These are phyloP conservation scores for Pythium periplocum DNA, from an alignment of 352 stramenopile genomes.

Conservation along the genomic window DNA sequence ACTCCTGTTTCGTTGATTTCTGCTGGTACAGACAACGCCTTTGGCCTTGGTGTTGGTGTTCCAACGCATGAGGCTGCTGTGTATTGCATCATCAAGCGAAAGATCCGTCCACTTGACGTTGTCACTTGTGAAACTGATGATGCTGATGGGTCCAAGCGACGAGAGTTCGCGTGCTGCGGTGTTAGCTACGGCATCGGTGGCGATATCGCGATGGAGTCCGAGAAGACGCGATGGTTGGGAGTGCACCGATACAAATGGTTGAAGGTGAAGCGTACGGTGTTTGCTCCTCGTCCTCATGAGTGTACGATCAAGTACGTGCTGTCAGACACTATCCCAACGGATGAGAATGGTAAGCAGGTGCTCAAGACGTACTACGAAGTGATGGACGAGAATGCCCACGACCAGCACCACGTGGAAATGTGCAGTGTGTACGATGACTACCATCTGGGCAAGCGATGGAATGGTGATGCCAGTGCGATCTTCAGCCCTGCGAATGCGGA, in stretches of 20 bases:
- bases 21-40: conserved; percentile 74
- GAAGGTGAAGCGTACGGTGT: conserved; percentile 59
- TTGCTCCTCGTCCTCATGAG: conserved; percentile 43
- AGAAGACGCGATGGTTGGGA: conserved; percentile 60
- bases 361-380: conserved; percentile 75
- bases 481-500: conserved; percentile 53
- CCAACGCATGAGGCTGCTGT: conserved; percentile 58
- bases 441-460: conserved; percentile 45
- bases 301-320: conserved; percentile 73
- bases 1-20: conserved; percentile 67
- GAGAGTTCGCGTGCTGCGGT: conserved; percentile 72
- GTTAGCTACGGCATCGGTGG: conserved; percentile 68
- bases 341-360: conserved; percentile 45
- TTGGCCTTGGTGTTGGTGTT: conserved; percentile 63
- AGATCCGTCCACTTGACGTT: conserved; percentile 74
- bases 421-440: conserved; percentile 74
- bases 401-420: conserved; percentile 71
- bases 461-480: conserved; percentile 51
- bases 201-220: conserved; percentile 73
- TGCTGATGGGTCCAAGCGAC: conserved; percentile 36
- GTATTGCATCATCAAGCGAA: conserved; percentile 79
- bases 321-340: conserved; percentile 38
- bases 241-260: conserved; percentile 71
- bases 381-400: conserved; percentile 41
- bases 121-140: conserved; percentile 47